phyloP scores from a whole-genome alignment of 352 stramenopile genomes.

The Pythium biforme region DNA sequence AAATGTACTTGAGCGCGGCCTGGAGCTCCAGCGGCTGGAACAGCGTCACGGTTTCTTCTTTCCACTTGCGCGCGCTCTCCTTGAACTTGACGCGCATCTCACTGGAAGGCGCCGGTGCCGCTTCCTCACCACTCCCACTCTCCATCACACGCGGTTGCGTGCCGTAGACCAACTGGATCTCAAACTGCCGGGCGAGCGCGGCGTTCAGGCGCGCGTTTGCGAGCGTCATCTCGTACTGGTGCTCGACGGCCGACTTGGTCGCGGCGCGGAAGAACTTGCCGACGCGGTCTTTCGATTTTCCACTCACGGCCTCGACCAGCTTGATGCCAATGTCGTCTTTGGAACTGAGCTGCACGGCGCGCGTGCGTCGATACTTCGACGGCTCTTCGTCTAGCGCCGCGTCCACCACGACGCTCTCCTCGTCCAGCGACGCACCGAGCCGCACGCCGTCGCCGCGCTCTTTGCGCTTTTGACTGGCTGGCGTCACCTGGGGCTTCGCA shows the following conservation, averaged over 20 bases:
- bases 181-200: slow-evolving; percentile 57
- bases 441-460: slow-evolving; percentile 54
- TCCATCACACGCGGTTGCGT: slow-evolving; percentile 28
- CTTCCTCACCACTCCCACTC: not conserved
- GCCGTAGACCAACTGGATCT: slow-evolving; percentile 28
- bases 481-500: slow-evolving; percentile 1
- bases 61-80: slow-evolving; percentile 78
- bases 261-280: slow-evolving; percentile 80
- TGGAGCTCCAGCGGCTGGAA: slow-evolving; percentile 66
- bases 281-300: slow-evolving; percentile 44
- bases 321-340: slow-evolving; percentile 75
- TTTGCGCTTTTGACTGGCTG: slow-evolving; percentile 13
- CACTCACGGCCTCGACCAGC: slow-evolving; percentile 66
- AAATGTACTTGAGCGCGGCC: slow-evolving; percentile 79
- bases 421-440: slow-evolving; percentile 53
- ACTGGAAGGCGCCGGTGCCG: not conserved
- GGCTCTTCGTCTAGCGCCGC: slow-evolving; percentile 6
- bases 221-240: slow-evolving; percentile 78
- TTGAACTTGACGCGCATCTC: slow-evolving; percentile 78
- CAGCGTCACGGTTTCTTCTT: slow-evolving; percentile 68
- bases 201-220: slow-evolving; percentile 75
- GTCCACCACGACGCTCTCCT: slow-evolving; percentile 19
- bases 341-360: slow-evolving; percentile 59
- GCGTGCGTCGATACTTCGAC: slow-evolving; percentile 54
- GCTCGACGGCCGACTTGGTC: slow-evolving; percentile 71